Evolutionary conservation across 2,329 filamentous ascomycete genomes (phyloP).

Genomic region (Colletotrichum sp.): DNA sequence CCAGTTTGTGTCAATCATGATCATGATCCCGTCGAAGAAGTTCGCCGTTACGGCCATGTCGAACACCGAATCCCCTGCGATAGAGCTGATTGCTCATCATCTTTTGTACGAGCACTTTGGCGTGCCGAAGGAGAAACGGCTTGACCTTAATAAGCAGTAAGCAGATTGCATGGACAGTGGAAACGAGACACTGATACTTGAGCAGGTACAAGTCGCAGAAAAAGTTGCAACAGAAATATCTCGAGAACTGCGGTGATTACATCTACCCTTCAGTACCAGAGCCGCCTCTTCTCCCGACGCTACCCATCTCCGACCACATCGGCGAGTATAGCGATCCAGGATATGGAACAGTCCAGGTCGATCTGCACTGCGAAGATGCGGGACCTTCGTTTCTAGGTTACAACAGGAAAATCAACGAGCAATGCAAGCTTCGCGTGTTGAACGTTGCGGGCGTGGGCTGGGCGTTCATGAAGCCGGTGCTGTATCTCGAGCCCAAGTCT

Average conservation of each 20-base stretch:
- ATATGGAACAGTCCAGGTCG: conserved; percentile 24
- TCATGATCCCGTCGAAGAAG: conserved; percentile 36
- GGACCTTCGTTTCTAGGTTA: neutral
- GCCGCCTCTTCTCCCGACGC: conserved; percentile 33
- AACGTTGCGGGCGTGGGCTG: neutral
- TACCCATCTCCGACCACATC: conserved; percentile 45
- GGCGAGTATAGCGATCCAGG: conserved; percentile 41
- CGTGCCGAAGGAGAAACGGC: conserved; percentile 19
- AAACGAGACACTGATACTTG: neutral
- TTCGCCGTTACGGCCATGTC: conserved; percentile 35
- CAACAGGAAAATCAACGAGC: neutral
- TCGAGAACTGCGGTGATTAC: conserved; percentile 22
- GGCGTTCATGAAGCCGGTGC: neutral
- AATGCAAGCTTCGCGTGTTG: conserved; percentile 19
- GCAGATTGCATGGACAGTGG: neutral
- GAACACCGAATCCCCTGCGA: conserved; percentile 21
- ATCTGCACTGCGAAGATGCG: conserved; percentile 13
- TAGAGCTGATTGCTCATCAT: conserved; percentile 27
- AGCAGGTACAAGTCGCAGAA: neutral
- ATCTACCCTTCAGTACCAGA: conserved; percentile 19
- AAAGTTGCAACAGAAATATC: neutral
- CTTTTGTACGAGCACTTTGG: conserved; percentile 34
- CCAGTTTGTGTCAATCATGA: conserved; percentile 30
- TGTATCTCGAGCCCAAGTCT: conserved; percentile 21
- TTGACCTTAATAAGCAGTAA: conserved; percentile 20